These are phyloP conservation scores for Penstemon davidsonii DNA, from an alignment of 257 asterid species.

Conservation along the genomic window DNA sequence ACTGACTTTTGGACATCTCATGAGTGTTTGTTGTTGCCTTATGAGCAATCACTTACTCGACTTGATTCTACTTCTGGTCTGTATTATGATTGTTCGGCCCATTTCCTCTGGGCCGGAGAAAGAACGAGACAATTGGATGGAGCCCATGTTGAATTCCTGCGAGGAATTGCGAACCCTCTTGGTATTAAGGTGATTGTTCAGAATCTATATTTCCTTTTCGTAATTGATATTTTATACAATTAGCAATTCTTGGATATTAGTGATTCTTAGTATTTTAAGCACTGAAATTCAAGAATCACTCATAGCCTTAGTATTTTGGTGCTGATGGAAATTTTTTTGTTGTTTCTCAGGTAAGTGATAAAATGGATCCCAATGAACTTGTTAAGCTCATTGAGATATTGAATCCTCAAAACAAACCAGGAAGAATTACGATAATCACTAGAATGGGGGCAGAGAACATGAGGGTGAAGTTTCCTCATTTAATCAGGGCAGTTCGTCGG, in stretches of 20 bases:
- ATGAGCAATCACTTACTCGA: constrained; percentile 76
- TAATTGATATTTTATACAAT: too few species aligned
- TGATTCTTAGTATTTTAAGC: too few species aligned
- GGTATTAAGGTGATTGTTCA: constrained; percentile 59
- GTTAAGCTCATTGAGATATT: constrained; percentile 73
- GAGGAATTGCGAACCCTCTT: constrained; percentile 80
- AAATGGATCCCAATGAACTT: constrained; percentile 74
- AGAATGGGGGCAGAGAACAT: constrained; percentile 93
- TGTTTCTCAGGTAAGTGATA: constrained; percentile 66
- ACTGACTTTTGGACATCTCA: constrained; percentile 86
- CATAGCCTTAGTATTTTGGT: not conserved
- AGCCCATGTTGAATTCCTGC: constrained; percentile 75
- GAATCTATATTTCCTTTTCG: not conserved
- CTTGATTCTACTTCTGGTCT: constrained; percentile 76
- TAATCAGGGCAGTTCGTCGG: constrained; percentile 80
- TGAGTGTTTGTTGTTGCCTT: constrained; percentile 79
- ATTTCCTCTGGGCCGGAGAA: constrained; percentile 79
- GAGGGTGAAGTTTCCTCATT: constrained; percentile 85
- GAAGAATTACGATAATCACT: constrained; percentile 76
- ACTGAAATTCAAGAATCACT: too few species aligned
- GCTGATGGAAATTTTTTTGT: constrained; percentile 21
- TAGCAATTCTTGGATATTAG: not conserved
- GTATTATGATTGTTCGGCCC: constrained; percentile 79
- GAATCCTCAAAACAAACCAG: constrained; percentile 73
- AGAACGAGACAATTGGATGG: constrained; percentile 82